Base-by-base conservation (phyloP, 371 early-diverging fungal species). In the Entomophthora muscae region DNA sequence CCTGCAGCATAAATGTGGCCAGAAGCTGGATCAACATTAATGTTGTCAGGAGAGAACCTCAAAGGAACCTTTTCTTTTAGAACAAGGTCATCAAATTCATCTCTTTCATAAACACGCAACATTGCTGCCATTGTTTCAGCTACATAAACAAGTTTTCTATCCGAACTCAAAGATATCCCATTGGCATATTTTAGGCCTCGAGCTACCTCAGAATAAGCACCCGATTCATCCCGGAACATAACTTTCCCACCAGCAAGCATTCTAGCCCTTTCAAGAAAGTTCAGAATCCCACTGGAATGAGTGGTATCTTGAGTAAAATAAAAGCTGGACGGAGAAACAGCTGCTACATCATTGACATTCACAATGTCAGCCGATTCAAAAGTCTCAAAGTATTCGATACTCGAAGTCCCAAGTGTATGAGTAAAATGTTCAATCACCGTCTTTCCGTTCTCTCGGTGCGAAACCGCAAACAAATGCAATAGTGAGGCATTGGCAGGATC, bases 1-100 rank as follows among this genome's bases (percentile, higher is more conserved):
- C 56, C 56, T 22, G 56, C 26, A n/a, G n/a, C 28, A 55, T 55
- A 55, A 27, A 55, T 27, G 12, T 55, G 56, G n/a, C 56, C 56
- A 22, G 56, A 24, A 24, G 28, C 22, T 24, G 56, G 26, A 55
- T 55, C 56, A 26, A 27, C 22, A 22, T 55, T 17, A 22, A 55
- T 7, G 12, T 27, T 27, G 56, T 24, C n/a, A 24, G 56, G 56
- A 22, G 13, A 12, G n/a, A 55, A 55, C 24, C n/a, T 55, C 12
- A 55, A 22, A 27, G 28, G 24, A 24, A 55, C 56, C 12, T 12
- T 26, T 24, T 55, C 56, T 27, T 55, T 55, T 55, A 13, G 22
- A 17, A 12, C 22, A 12, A 55, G 28, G 7, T 55, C 28, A 55
- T 22, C n/a, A n/a, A n/a, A n/a, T 55, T 22, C 24, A 55, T 55